Conservation (phyloP, 805 yeast genomes). For the Lipomyces orientalis region DNA sequence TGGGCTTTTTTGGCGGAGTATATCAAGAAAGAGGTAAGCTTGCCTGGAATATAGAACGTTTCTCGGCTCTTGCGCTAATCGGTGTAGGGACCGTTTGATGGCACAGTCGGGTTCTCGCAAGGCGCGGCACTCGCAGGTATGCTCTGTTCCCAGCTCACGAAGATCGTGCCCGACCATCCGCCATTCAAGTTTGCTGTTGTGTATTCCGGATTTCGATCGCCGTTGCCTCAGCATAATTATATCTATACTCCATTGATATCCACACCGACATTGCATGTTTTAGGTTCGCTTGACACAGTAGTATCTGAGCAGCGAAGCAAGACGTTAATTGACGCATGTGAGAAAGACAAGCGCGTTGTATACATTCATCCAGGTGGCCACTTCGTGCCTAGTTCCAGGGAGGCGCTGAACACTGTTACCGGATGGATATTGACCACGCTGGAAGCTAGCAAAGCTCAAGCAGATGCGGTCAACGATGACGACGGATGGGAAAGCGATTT, state of each 20-base stretch:
- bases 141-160: slow-evolving; percentile 63
- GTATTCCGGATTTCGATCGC: slow-evolving; percentile 64
- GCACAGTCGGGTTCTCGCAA: slow-evolving; percentile 89
- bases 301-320: slow-evolving; percentile 75
- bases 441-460: slow-evolving; percentile 15
- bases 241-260: slow-evolving; percentile 45
- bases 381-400: slow-evolving; percentile 88
- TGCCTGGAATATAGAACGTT: slow-evolving; percentile 86
- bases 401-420: slow-evolving; percentile 46
- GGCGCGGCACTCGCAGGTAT: slow-evolving; percentile 89
- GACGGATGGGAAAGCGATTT: slow-evolving; percentile 48
- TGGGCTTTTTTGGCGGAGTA: slow-evolving; percentile 59
- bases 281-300: slow-evolving; percentile 87
- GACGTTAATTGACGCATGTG: slow-evolving; percentile 61
- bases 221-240: slow-evolving; percentile 42
- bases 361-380: slow-evolving; percentile 96
- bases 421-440: slow-evolving; percentile 40
- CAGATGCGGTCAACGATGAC: slow-evolving; percentile 25
- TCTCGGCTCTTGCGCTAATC: slow-evolving; percentile 52
- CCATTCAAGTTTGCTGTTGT: slow-evolving; percentile 73
- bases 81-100: slow-evolving; percentile 79
- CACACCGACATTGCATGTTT: slow-evolving; percentile 67
- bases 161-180: slow-evolving; percentile 58
- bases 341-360: slow-evolving; percentile 50
- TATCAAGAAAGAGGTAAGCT: slow-evolving; percentile 57